Evolutionary conservation across 2,329 filamentous ascomycete genomes (phyloP), one percentile per base, ranked within the genome.

Genomic region (Tothia fuscella): DNA sequence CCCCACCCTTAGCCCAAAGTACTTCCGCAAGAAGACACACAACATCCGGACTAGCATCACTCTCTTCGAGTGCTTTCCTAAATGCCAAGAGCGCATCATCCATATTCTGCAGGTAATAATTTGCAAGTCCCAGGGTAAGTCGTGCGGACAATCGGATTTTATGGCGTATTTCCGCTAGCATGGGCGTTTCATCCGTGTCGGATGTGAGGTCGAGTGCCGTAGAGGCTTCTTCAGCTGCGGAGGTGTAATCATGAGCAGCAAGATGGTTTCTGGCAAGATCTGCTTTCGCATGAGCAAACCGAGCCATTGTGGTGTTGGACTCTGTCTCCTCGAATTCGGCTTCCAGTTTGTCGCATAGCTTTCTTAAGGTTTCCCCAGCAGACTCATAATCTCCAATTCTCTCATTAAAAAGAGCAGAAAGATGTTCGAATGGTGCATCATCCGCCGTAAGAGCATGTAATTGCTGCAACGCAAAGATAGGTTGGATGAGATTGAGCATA

Each of bases 11-110:
- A 0, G 88, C 88, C 89, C 91, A 98, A 0, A 96, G 71, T 0
- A 96, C 83, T 60, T 96, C 86, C 0, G 88, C 83, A 10, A 96
- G 69, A 10, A 95, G 69, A 53, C 88, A 95, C 0, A 87, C 79
- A 1, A 89, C 81, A 54, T 95, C 87, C 0, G 88, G 82, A 47
- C 86, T 78, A 28, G 74, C 74, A 22, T 74, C 65, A 1, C 82
- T 86, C 56, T 93, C 87, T 43, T 79, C 70, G 6, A 96, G 68
- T 0, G 87, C 87, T 3, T 76, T 70, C 48, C 85, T 77, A 59
- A 98, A 93, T 62, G 82, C 87, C 9, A 72, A 68, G 20, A 94
- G 77, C 0, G 87, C 82, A 38, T 76, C 72, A 30, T 78, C 72
- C 49, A 81, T 72, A 19, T 78, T 66, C 19, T 74, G 64, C 24